A percentile compares a stretch with the other conserved stretches of the same genome.
Evolutionary conservation across 306 rosid genomes (phyloP).

Genomic region (Quercus suber): DNA sequence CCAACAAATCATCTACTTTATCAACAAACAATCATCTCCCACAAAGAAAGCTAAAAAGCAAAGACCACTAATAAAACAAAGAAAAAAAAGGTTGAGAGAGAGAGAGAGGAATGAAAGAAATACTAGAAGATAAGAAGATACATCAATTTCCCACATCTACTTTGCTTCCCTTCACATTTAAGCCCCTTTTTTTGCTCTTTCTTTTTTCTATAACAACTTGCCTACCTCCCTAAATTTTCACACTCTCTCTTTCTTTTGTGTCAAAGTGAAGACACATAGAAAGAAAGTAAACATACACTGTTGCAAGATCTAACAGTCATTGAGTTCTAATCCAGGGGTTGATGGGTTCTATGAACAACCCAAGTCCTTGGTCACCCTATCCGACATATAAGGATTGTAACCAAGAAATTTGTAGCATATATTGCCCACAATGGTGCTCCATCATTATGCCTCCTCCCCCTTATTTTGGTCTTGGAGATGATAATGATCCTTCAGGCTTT

Average conservation of each 20-base stretch:
- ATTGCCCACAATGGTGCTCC: slow-evolving; percentile 83
- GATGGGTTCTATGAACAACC: slow-evolving; percentile 41
- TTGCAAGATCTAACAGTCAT: slow-evolving; percentile 6
- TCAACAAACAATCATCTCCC: slow-evolving; percentile 13
- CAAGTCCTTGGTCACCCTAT: slow-evolving; percentile 49
- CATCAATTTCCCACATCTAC: slow-evolving; percentile 33
- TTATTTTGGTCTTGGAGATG: slow-evolving; percentile 21
- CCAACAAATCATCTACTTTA: background rate
- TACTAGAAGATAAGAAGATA: slow-evolving; percentile 17
- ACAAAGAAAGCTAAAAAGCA: background rate
- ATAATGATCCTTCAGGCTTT: slow-evolving; percentile 7
- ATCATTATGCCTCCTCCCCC: slow-evolving; percentile 69
- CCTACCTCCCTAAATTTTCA: background rate
- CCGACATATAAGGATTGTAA: slow-evolving; percentile 54
- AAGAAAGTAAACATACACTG: background rate
- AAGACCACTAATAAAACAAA: background rate
- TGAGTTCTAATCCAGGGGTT: background rate
- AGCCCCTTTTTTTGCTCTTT: slow-evolving; percentile 21
- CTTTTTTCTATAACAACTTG: background rate
- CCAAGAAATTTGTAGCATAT: slow-evolving; percentile 64
- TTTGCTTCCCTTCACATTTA: slow-evolving; percentile 45
- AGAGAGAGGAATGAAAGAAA: background rate
- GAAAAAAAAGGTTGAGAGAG: background rate
- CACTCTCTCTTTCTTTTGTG: background rate
- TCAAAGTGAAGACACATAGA: background rate